These are phyloP conservation scores for Populus tomentosa DNA, from an alignment of 441 rosid genomes.

Conservation along the genomic window DNA sequence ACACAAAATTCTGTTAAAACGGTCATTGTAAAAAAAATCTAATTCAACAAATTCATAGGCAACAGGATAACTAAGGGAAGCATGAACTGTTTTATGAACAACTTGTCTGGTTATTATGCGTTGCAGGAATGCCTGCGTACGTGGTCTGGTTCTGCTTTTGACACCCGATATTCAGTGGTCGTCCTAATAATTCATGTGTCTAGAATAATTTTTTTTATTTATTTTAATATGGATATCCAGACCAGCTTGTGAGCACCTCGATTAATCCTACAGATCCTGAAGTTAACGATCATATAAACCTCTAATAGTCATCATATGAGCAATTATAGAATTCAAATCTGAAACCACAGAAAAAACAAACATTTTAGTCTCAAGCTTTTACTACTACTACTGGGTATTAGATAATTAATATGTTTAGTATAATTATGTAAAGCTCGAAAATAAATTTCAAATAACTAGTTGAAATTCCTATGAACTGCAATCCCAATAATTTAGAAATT, in stretches of 20 bases:
- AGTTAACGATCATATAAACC: no score
- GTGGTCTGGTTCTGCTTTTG: constrained; percentile 82
- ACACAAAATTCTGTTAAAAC: no score
- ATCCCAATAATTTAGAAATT: no score
- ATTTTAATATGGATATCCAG: rapidly evolving
- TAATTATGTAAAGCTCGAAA: constrained; percentile 3
- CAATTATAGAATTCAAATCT: rapidly evolving
- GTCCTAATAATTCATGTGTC: constrained; percentile 81
- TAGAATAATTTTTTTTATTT: neutral
- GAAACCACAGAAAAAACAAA: no score
- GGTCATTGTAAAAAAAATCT: no score
- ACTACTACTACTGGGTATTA: no score
- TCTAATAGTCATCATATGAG: rapidly evolving
- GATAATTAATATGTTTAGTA: no score
- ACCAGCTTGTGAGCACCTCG: no score
- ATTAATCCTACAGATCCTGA: rapidly evolving
- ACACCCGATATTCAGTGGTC: constrained; percentile 61
- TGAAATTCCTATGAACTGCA: constrained; percentile 1
- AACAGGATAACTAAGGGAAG: no score
- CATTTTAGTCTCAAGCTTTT: no score
- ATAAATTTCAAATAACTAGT: constrained; percentile 1
- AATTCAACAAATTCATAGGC: no score
- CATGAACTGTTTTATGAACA: neutral
- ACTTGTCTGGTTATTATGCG: constrained; percentile 7
- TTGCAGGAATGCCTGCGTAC: constrained; percentile 77